These are phyloP conservation scores for Holtermanniella nyarrowii DNA, from an alignment of 768 basidiomycete species.

Conservation along the genomic window DNA sequence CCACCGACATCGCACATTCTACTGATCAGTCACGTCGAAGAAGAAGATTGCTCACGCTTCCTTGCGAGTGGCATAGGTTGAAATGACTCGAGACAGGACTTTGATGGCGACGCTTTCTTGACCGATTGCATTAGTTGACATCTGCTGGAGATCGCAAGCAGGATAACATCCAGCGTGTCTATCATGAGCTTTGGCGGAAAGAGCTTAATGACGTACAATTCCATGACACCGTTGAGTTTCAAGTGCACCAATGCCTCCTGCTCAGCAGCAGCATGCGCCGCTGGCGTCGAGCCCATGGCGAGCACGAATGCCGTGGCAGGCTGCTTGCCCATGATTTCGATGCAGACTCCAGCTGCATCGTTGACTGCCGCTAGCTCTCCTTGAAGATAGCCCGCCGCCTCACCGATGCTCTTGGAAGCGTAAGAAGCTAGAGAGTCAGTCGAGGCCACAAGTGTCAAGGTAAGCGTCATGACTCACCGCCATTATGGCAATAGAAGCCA, in stretches of 20 bases:
- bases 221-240: constrained; percentile 53
- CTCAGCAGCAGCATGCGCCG: constrained; percentile 63
- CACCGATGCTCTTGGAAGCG: constrained; percentile 56
- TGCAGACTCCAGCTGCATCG: constrained; percentile 47
- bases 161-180: constrained; percentile 52
- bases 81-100: constrained; percentile 63
- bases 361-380: constrained; percentile 64
- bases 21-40: not conserved
- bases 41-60: constrained; percentile 17
- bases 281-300: constrained; percentile 77
- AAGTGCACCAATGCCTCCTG: constrained; percentile 43
- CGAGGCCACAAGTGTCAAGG: constrained; percentile 8
- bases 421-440: constrained; percentile 49
- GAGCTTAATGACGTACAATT: constrained; percentile 52
- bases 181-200: not conserved
- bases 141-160: constrained; percentile 72
- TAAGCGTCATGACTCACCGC: not conserved
- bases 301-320: constrained; percentile 53
- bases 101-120: constrained; percentile 53
- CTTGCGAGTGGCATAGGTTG: constrained; percentile 65
- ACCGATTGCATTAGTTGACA: constrained; percentile 59
- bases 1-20: constrained; percentile 67
- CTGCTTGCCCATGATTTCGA: constrained; percentile 43
- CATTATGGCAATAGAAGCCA: constrained; percentile 72
- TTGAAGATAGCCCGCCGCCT: constrained; percentile 58